Percentiles rank a stretch among this genome's conserved stretches.
Evolutionary conservation across 176 grass and related monocot genomes (phyloP).

Genomic region (Otatea glauca): DNA sequence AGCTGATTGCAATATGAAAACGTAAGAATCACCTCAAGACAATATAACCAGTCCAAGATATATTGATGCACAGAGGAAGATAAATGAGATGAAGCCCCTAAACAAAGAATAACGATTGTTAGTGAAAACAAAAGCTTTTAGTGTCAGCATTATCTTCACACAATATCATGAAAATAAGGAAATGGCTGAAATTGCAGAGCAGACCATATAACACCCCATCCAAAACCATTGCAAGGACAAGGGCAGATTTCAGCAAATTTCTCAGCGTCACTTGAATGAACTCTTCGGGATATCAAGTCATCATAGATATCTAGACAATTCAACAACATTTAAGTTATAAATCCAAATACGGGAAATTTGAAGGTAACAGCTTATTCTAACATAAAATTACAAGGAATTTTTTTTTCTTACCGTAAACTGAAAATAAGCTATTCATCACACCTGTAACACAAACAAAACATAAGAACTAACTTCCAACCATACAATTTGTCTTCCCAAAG

Average conservation of each 20-base stretch:
- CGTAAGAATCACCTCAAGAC: constrained; percentile 72
- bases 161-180: constrained; percentile 9
- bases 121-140: neutral
- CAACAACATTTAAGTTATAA: constrained; percentile 7
- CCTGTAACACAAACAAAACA: constrained; percentile 59
- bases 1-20: neutral
- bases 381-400: constrained; percentile 27
- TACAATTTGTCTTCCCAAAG: neutral
- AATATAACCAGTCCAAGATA: constrained; percentile 95
- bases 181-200: constrained; percentile 28
- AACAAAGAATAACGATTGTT: constrained; percentile 48
- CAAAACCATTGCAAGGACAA: constrained; percentile 88
- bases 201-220: constrained; percentile 93
- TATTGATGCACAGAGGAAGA: constrained; percentile 76
- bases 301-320: constrained; percentile 86
- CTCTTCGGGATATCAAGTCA: constrained; percentile 95
- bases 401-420: constrained; percentile 82
- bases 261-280: constrained; percentile 94
- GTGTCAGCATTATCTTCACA: constrained; percentile 14
- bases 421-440: constrained; percentile 99
- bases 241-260: constrained; percentile 99
- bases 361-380: constrained; percentile 27
- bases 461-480: constrained; percentile 26
- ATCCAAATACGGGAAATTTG: neutral
- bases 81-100: constrained; percentile 92